phyloP scores from a whole-genome alignment of 352 stramenopile species.

The Pythium rhizo-oryzae region DNA sequence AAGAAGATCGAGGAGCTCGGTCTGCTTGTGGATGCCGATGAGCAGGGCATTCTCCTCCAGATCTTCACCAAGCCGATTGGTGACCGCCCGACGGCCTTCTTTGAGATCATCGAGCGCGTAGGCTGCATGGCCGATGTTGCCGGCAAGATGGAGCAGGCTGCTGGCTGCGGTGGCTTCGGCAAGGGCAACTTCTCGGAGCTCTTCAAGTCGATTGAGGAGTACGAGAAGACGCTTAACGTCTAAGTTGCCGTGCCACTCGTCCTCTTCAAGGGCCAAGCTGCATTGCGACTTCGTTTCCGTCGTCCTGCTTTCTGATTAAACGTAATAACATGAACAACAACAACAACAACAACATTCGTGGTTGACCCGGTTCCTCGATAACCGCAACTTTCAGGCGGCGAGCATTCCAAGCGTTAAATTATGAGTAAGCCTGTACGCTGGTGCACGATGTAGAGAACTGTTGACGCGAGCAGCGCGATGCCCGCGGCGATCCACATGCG shows the following conservation, averaged over 20 bases:
- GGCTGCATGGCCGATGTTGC: constrained; percentile 82
- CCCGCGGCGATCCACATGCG: constrained; percentile 79
- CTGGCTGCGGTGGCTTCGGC: constrained; percentile 87
- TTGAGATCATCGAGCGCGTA: constrained; percentile 95
- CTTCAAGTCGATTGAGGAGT: constrained; percentile 94
- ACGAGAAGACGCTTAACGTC: constrained; percentile 84
- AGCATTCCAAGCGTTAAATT: too few relatives aligned
- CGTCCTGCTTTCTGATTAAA: not conserved
- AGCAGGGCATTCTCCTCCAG: constrained; percentile 93
- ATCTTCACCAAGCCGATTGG: constrained; percentile 92
- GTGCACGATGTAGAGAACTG: constrained; percentile 75
- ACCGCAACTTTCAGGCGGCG: too few relatives aligned
- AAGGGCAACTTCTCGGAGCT: constrained; percentile 93
- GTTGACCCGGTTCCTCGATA: too few relatives aligned
- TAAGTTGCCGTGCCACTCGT: constrained; percentile 31
- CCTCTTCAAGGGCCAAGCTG: not conserved
- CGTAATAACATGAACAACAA: constrained; percentile 3
- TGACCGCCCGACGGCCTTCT: constrained; percentile 89
- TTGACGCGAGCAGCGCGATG: constrained; percentile 60
- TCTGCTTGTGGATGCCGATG: constrained; percentile 95
- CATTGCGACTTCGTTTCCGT: not conserved
- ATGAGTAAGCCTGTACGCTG: constrained; percentile 72
- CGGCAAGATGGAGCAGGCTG: constrained; percentile 75
- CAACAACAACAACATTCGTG: too few relatives aligned
- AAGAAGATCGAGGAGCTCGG: constrained; percentile 92